Evolutionary conservation across 1,284 basidiomycete species (phyloP).

Genomic region (Vanrija sp.): DNA sequence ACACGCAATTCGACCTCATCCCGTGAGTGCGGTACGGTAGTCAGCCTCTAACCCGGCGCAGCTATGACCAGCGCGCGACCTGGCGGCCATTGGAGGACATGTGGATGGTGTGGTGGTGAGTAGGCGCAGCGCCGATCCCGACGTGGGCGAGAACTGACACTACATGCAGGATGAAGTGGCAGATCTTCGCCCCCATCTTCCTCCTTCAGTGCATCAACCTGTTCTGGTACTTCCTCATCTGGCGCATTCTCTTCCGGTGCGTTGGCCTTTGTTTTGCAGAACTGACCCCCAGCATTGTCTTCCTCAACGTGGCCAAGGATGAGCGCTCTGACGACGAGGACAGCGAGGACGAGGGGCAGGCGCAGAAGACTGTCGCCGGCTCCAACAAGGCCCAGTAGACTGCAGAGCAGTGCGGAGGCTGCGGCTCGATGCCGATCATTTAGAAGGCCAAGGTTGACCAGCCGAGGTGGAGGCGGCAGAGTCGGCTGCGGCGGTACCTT

Average conservation of each 20-base stretch:
- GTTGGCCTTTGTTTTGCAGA: slow-evolving; percentile 12
- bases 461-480: too few relatives aligned
- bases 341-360: slow-evolving; percentile 31
- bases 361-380: slow-evolving; percentile 10
- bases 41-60: not conserved
- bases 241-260: slow-evolving; percentile 62
- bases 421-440: too few relatives aligned
- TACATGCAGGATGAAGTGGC: slow-evolving; percentile 62
- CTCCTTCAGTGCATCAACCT: slow-evolving; percentile 77
- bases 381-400: slow-evolving; percentile 16
- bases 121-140: not conserved
- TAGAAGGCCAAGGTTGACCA: too few relatives aligned
- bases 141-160: not conserved
- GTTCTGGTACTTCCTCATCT: slow-evolving; percentile 84
- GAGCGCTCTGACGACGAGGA: slow-evolving; percentile 53
- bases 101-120: slow-evolving; percentile 64
- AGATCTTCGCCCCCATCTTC: slow-evolving; percentile 70
- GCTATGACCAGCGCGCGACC: slow-evolving; percentile 12
- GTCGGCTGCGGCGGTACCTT: too few relatives aligned
- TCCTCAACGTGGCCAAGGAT: slow-evolving; percentile 42
- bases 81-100: slow-evolving; percentile 65
- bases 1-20: slow-evolving; percentile 70
- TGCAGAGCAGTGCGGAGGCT: not conserved
- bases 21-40: slow-evolving; percentile 57
- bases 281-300: slow-evolving; percentile 32